Evolutionary conservation across 2,329 filamentous ascomycete genomes (phyloP), one percentile per base, ranked within the genome.

Genomic region (Pseudovirgaria hyperparasitica): DNA sequence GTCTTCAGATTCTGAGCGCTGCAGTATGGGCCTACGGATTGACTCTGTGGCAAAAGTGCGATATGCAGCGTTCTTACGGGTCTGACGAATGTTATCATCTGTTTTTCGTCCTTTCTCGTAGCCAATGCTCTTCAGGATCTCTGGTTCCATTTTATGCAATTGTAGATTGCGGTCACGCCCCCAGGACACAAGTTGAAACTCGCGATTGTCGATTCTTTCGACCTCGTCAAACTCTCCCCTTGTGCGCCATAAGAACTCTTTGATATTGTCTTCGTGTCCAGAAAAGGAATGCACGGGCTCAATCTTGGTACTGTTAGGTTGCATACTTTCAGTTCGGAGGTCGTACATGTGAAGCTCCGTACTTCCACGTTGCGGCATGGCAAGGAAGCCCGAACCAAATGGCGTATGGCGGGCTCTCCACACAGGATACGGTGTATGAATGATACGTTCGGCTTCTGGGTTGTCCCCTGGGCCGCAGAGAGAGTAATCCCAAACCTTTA

Each of bases 151-250:
- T 25, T 73, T 75, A 46, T 92, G 81, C 16, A 94, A 63, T 25
- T 80, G 76, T 16, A 94, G 62, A 43, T 85, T 72, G 38, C 79
- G 80, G 49, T 94, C 87, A 25, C 81, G 76, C 15, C 85, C 85
- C 86, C 86, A 94, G 0, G 86, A 86, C 1, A 94, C 82, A 11
- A 94, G 64, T 50, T 94, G 86, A 37, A 93, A 94, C 27, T 94
- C 86, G 41, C 87, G 72, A 35, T 85, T 64, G 42, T 94, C 86
- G 23, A 78, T 56, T n/a, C 70, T 67, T 28, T 82, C 70, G n/a
- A n/a, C n/a, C 10, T 72, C 67, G 11, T 69, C 67, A 12, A 63
- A 62, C 19, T 40, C 42, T 6, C 86, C 86, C 29, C 86, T 72
- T 25, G 72, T 71, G 48, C 86, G 70, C 86, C 86, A 94, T 8